A percentile compares a stretch with the other conserved stretches of the same genome.
Evolutionary conservation across 1,284 basidiomycete species (phyloP).

Genomic region (Austroboletus niveus): DNA sequence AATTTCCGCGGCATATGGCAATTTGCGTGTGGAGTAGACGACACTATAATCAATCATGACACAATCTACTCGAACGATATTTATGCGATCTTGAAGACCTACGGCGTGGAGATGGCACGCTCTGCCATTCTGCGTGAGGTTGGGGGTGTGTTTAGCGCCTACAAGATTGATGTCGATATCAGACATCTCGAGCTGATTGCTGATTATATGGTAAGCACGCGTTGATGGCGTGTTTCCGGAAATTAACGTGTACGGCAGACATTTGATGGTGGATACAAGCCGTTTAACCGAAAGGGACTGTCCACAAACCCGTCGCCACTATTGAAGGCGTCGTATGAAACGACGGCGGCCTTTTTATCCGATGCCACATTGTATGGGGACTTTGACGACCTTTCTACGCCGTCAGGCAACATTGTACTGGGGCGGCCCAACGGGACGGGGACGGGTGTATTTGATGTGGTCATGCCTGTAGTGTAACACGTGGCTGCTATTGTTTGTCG

Average conservation of each 20-base stretch:
- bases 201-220: constrained; percentile 88
- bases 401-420: constrained; percentile 90
- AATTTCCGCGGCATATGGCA: constrained; percentile 93
- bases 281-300: constrained; percentile 96
- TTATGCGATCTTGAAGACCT: constrained; percentile 87
- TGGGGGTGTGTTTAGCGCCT: constrained; percentile 91
- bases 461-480: constrained; percentile 44
- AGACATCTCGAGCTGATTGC: constrained; percentile 97
- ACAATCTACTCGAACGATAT: constrained; percentile 95
- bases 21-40: constrained; percentile 64
- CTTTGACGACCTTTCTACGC: constrained; percentile 87
- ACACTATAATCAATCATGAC: constrained; percentile 78
- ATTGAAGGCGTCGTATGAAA: constrained; percentile 97
- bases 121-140: constrained; percentile 91
- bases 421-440: constrained; percentile 82
- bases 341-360: constrained; percentile 93
- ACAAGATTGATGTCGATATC: constrained; percentile 95
- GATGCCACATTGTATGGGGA: constrained; percentile 95
- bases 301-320: constrained; percentile 89
- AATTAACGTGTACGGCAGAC: constrained; percentile 55
- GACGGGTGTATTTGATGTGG: constrained; percentile 86
- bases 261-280: constrained; percentile 95
- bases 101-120: constrained; percentile 97
- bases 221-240: not conserved
- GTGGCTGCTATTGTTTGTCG: constrained; percentile 23